Evolutionary conservation across 2,329 filamentous ascomycete species (phyloP).

Genomic region (Aspergillus sp.): DNA sequence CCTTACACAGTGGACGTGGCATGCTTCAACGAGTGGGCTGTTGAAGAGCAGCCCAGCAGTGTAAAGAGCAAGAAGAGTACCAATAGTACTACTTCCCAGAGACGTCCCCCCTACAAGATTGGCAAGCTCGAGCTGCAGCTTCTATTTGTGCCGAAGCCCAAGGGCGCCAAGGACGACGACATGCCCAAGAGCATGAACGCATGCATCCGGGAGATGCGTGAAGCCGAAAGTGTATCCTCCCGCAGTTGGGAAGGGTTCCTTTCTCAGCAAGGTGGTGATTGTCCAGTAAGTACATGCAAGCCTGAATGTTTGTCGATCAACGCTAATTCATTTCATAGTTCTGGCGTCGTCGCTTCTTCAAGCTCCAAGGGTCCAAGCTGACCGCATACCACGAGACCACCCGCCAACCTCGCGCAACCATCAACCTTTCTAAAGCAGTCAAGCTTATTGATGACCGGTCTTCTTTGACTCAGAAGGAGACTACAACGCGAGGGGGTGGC

Average conservation of each 20-base stretch:
- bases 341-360: constrained; percentile 98
- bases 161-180: constrained; percentile 82
- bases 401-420: constrained; percentile 90
- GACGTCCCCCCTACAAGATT: constrained; percentile 89
- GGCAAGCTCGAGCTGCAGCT: constrained; percentile 93
- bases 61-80: constrained; percentile 90
- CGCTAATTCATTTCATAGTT: constrained; percentile 59
- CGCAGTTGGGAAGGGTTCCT: constrained; percentile 84
- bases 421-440: constrained; percentile 90
- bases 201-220: constrained; percentile 88
- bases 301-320: neutral
- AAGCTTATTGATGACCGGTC: constrained; percentile 92
- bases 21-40: constrained; percentile 98
- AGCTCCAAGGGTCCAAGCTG: constrained; percentile 83
- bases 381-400: constrained; percentile 97
- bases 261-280: constrained; percentile 96
- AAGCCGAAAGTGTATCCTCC: constrained; percentile 77
- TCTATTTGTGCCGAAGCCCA: constrained; percentile 90
- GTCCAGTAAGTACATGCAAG: constrained; percentile 70
- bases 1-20: constrained; percentile 85
- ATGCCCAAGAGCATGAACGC: constrained; percentile 99
- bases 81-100: constrained; percentile 58
- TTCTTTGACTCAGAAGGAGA: constrained; percentile 80
- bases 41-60: constrained; percentile 80
- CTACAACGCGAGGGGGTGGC: constrained; percentile 71